Evolutionary conservation across 2,329 filamentous ascomycete genomes (phyloP).

Genomic region (Dryadomyces quercus-mongolicae): DNA sequence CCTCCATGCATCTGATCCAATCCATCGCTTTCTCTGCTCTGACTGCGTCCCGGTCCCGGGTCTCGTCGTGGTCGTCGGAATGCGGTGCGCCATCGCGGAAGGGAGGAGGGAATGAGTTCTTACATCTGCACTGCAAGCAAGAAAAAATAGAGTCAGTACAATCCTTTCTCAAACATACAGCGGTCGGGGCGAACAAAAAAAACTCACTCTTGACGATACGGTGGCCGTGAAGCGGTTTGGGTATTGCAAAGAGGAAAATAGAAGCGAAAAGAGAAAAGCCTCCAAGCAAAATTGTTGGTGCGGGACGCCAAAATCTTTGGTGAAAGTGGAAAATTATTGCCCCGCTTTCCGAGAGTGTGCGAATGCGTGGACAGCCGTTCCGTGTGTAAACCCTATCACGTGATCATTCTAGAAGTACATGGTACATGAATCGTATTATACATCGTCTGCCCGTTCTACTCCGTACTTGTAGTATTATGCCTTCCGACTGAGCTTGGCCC

Average conservation of each 20-base stretch:
- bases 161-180: background rate
- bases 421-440: background rate
- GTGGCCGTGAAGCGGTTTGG: constrained; percentile 10
- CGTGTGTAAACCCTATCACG: constrained; percentile 11
- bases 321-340: constrained; percentile 8
- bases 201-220: constrained; percentile 14
- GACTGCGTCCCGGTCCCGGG: too few species aligned
- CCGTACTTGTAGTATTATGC: too few species aligned
- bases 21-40: too few species aligned
- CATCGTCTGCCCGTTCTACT: background rate
- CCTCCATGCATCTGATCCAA: background rate
- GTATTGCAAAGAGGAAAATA: background rate
- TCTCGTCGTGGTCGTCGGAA: background rate
- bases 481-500: constrained; percentile 12
- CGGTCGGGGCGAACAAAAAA: too few species aligned
- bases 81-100: background rate
- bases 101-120: constrained; percentile 26
- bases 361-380: background rate
- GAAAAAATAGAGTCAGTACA: constrained; percentile 14
- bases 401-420: background rate
- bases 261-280: constrained; percentile 7
- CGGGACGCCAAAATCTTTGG: constrained; percentile 11
- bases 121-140: constrained; percentile 73
- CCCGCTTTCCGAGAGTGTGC: constrained; percentile 1
- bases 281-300: constrained; percentile 13